A percentile compares a stretch with the other conserved stretches of the same genome.
These are phyloP conservation scores for Alternaria burnsii DNA, from an alignment of 2,329 filamentous ascomycete species.

Conservation along the genomic window DNA sequence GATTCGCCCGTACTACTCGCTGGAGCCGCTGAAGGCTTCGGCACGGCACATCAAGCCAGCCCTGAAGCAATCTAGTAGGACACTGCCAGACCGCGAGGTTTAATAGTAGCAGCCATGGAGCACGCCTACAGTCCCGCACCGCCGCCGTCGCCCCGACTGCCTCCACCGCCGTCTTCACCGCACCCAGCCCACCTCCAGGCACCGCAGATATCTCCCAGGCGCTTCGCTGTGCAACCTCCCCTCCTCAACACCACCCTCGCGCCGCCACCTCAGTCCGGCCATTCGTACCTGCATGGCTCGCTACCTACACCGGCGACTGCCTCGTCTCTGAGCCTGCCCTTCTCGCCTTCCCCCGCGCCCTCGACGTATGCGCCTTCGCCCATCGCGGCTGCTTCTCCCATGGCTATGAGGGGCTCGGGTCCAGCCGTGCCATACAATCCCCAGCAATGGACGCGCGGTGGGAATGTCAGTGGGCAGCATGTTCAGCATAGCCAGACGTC, in stretches of 20 bases:
- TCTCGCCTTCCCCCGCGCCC: slow-evolving; percentile 47
- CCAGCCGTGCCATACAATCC: slow-evolving; percentile 57
- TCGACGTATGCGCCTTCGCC: slow-evolving; percentile 46
- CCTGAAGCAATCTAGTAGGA: slow-evolving; percentile 12
- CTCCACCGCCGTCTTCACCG: slow-evolving; percentile 31
- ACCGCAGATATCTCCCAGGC: slow-evolving; percentile 43
- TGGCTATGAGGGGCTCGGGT: slow-evolving; percentile 45
- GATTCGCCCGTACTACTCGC: slow-evolving; percentile 33
- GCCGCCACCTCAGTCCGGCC: slow-evolving; percentile 40
- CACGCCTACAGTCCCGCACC: slow-evolving; percentile 19
- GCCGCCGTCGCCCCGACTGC: slow-evolving; percentile 30
- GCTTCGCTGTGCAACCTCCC: slow-evolving; percentile 53
- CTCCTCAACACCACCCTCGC: slow-evolving; percentile 53
- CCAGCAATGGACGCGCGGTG: slow-evolving; percentile 58
- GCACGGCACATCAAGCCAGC: slow-evolving; percentile 26
- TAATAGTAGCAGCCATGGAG: slow-evolving; percentile 24
- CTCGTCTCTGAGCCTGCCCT: slow-evolving; percentile 47
- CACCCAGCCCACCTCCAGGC: slow-evolving; percentile 23
- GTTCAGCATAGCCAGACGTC: slow-evolving; percentile 44
- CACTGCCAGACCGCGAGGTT: slow-evolving; percentile 5
- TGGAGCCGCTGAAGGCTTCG: slow-evolving; percentile 48
- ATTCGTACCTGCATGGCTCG: slow-evolving; percentile 42
- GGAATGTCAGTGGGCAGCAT: slow-evolving; percentile 50
- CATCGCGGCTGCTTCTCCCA: slow-evolving; percentile 42
- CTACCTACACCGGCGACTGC: slow-evolving; percentile 51